These are phyloP conservation scores for Blastocystis hominis DNA, from an alignment of 352 stramenopile genomes.

Conservation along the genomic window DNA sequence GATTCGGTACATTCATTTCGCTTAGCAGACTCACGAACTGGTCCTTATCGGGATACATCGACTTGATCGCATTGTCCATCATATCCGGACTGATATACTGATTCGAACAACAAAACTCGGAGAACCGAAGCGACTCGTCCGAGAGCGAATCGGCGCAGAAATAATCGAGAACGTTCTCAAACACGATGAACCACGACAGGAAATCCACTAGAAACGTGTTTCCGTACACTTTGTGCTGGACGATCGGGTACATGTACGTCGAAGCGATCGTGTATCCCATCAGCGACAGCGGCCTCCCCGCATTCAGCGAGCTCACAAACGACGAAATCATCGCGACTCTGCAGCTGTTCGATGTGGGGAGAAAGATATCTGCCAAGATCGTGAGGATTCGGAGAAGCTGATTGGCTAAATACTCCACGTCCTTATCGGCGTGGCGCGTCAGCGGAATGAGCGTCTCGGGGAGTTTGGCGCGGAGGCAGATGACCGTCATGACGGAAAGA, in stretches of 20 bases:
- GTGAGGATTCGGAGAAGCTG: not conserved
- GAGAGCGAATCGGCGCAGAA: not conserved
- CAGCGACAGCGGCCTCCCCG: not conserved
- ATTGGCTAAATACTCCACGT: not conserved
- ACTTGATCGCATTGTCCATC: not conserved
- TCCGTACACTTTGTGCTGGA: not conserved
- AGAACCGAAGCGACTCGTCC: not conserved
- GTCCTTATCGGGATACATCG: not conserved
- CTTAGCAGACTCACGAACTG: conserved; percentile 4
- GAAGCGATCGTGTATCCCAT: not conserved
- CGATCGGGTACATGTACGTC: conserved; percentile 27
- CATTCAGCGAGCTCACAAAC: not conserved
- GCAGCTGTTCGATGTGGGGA: not conserved
- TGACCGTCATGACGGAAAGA: not conserved
- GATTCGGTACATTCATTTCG: not conserved
- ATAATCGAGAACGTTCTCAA: conserved; percentile 10
- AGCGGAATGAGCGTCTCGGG: not conserved
- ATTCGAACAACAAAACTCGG: not conserved
- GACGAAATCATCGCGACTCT: not conserved
- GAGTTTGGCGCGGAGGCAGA: not conserved
- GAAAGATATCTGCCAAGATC: not conserved
- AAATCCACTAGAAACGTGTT: not conserved
- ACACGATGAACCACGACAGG: not conserved
- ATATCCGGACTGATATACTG: not conserved
- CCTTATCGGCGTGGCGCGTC: not conserved